These are phyloP conservation scores for Botryotinia convoluta DNA, from an alignment of 2,329 filamentous ascomycete genomes.

Conservation along the genomic window DNA sequence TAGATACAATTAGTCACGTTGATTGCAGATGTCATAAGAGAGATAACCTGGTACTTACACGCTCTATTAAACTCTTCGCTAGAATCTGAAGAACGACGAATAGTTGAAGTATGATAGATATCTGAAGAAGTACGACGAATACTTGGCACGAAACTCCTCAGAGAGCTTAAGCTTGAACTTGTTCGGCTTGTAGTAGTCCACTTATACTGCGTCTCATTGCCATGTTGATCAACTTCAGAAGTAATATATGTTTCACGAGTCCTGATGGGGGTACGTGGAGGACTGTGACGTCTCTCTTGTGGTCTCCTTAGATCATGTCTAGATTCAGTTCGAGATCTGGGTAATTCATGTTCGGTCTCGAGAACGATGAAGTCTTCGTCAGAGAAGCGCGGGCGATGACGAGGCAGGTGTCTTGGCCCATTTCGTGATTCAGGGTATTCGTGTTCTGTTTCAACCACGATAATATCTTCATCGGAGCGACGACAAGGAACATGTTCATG, in stretches of 20 bases:
- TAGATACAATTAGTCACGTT: neutral
- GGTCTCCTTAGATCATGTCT: neutral
- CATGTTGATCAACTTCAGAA: conserved; percentile 2
- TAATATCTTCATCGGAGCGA: neutral
- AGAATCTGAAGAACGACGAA: neutral
- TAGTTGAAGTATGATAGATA: neutral
- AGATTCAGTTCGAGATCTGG: neutral
- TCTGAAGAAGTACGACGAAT: neutral
- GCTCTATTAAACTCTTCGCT: conserved; percentile 11
- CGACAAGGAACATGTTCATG: neutral
- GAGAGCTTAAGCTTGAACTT: conserved; percentile 8
- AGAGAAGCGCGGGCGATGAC: neutral
- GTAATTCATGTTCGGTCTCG: neutral
- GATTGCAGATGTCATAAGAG: no score
- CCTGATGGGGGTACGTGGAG: neutral
- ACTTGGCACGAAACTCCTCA: neutral
- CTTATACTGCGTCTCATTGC: neutral
- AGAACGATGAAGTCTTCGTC: neutral
- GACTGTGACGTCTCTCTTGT: neutral
- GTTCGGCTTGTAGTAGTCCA: neutral
- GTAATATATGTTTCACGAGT: conserved; percentile 5
- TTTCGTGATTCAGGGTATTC: neutral
- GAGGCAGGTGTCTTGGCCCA: neutral
- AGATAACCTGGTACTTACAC: neutral
- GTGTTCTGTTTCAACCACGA: neutral